A percentile compares a stretch with the other conserved stretches of the same genome.
These are phyloP conservation scores for Leptographium procerum DNA, from an alignment of 2,329 filamentous ascomycete species.

Conservation along the genomic window DNA sequence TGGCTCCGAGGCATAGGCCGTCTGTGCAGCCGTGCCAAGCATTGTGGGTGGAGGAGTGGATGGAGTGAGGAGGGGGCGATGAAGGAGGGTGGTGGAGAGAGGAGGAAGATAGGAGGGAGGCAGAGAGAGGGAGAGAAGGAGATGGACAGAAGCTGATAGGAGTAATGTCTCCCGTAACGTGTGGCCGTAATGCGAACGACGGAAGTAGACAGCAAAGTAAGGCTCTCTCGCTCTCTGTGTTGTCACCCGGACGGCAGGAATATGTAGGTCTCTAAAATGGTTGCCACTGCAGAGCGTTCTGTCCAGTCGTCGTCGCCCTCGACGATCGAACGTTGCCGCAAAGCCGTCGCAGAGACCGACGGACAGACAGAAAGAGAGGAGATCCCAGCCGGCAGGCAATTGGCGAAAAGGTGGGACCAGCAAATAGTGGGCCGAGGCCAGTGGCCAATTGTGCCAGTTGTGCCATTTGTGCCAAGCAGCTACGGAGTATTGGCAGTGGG, in stretches of 20 bases:
- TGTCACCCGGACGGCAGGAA: background rate
- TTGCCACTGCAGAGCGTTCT: background rate
- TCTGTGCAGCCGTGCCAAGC: constrained; percentile 10
- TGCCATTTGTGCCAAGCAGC: background rate
- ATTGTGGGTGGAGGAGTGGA: background rate
- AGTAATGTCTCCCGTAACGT: no score
- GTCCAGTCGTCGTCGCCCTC: background rate
- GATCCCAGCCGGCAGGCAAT: background rate
- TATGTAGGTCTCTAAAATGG: background rate
- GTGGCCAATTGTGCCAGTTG: background rate
- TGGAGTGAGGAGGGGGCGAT: background rate
- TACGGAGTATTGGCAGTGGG: background rate
- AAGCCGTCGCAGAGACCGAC: background rate
- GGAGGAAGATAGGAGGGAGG: background rate
- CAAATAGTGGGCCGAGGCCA: background rate
- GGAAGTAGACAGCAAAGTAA: no score
- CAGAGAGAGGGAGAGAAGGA: background rate
- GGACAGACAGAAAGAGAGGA: background rate
- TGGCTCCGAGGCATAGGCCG: constrained; percentile 1
- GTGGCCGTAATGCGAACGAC: no score
- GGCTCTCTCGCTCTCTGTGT: background rate
- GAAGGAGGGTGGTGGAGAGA: background rate
- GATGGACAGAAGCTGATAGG: background rate
- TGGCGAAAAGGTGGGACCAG: background rate
- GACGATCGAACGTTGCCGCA: background rate